Evolutionary conservation across 306 rosid species (phyloP), one percentile per base, ranked within the genome.

Genomic region (Cucumis melo): DNA sequence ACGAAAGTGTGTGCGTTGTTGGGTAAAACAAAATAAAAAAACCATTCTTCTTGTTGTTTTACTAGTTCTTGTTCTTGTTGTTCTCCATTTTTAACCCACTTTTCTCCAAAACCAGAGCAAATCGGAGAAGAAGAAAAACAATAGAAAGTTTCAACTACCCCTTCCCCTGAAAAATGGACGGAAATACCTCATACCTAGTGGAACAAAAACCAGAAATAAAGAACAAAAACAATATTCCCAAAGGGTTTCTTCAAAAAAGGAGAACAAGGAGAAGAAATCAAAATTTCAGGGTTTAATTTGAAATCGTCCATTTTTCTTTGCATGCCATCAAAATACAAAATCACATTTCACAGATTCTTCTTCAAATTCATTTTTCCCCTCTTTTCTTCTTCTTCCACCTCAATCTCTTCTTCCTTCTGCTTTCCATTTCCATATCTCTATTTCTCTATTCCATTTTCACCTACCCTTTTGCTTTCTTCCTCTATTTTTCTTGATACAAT

Each of bases 1-100:
- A 82, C 88, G n/a, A 84, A 85, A 42, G 83, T 80, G 80, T 82
- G 88, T 63, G 82, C 84, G 76, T 70, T 50, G 78, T 46, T 71
- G 15, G 55, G 38, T 2, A 24, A 29, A 53, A 50, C 10, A 72
- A 72, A 72, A 50, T 50, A 50, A 24, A 60, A 72, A 72, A 72
- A 1, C 23, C 57, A 60, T 72, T 72, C 46, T 71, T 48, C 41
- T 70, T 70, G 21, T 67, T 67, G 56, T 42, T 68, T 27, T 19
- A 38, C 73, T 64, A 6, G 34, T 17, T 24, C 60, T 7, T 12
- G 20, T 62, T 62, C 27, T 36, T 17, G 67, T 0, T 24, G 38
- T 7, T 55, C 64, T 56, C 55, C 27, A 24, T 39, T 59, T 3
- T 59, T 76, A 36, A 23, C 41, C 62, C 73, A 77, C 74, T 63